These are phyloP conservation scores for Apophysomyces sp. DNA, from an alignment of 371 early-diverging fungal species.

Conservation along the genomic window DNA sequence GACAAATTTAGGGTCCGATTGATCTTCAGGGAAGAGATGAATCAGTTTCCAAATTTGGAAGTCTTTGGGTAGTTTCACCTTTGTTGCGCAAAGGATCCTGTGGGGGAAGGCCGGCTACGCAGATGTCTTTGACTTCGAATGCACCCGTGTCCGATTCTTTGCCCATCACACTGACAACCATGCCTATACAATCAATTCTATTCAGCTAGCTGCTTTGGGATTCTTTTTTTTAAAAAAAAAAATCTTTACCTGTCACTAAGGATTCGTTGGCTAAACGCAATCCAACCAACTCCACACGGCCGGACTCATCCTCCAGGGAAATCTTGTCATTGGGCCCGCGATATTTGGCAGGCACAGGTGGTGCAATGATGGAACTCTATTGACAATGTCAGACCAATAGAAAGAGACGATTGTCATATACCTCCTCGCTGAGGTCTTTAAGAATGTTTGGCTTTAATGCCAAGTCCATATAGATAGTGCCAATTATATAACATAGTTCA, in stretches of 20 bases:
- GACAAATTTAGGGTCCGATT: slow-evolving; percentile 56
- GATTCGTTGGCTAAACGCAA: slow-evolving; percentile 40
- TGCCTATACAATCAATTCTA: slow-evolving; percentile 40
- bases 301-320: slow-evolving; percentile 91
- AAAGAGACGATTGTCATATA: slow-evolving; percentile 16
- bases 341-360: slow-evolving; percentile 68
- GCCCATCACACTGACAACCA: slow-evolving; percentile 79
- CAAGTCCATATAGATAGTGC: slow-evolving; percentile 88
- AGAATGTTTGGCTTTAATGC: slow-evolving; percentile 85
- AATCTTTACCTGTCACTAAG: slow-evolving; percentile 75
- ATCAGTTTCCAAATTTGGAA: slow-evolving; percentile 12
- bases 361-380: slow-evolving; percentile 66
- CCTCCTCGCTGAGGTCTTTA: slow-evolving; percentile 79
- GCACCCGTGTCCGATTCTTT: slow-evolving; percentile 62
- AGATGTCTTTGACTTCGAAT: slow-evolving; percentile 84
- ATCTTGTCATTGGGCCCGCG: slow-evolving; percentile 58
- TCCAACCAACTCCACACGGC: slow-evolving; percentile 74
- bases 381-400: neutral
- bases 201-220: neutral
- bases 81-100: slow-evolving; percentile 59
- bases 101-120: slow-evolving; percentile 66
- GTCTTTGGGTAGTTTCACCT: no score
- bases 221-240: slow-evolving; percentile 1
- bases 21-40: neutral
- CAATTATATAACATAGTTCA: slow-evolving; percentile 71